phyloP scores from a whole-genome alignment of 805 yeast species.

The Ogataea paradorogensis region DNA sequence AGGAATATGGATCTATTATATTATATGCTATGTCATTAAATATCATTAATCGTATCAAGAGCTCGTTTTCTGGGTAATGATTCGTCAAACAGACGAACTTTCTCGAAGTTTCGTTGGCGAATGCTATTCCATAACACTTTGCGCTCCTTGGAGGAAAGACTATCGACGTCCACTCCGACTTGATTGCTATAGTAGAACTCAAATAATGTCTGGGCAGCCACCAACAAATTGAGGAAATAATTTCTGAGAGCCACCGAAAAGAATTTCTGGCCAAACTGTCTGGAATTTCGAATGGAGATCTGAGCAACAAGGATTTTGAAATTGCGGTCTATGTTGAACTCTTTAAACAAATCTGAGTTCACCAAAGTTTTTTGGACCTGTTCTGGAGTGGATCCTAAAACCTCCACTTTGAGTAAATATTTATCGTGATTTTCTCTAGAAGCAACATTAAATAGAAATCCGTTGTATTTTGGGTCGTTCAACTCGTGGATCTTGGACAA shows the following conservation, averaged over 20 bases:
- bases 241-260: slow-evolving; percentile 47
- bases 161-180: slow-evolving; percentile 24
- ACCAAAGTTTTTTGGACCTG: slow-evolving; percentile 37
- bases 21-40: not conserved
- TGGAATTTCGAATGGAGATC: slow-evolving; percentile 46
- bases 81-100: slow-evolving; percentile 37
- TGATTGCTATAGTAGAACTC: slow-evolving; percentile 41
- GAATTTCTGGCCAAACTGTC: slow-evolving; percentile 37
- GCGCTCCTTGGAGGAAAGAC: slow-evolving; percentile 40
- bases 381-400: slow-evolving; percentile 12
- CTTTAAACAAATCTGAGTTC: slow-evolving; percentile 44
- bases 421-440: slow-evolving; percentile 2
- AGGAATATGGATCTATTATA: not conserved
- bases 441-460: slow-evolving; percentile 17
- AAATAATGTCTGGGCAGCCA: slow-evolving; percentile 52
- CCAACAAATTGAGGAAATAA: slow-evolving; percentile 50
- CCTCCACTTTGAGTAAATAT: slow-evolving; percentile 3
- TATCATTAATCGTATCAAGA: not conserved
- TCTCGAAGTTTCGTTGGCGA: slow-evolving; percentile 47
- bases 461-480: slow-evolving; percentile 12
- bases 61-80: not conserved
- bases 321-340: slow-evolving; percentile 42
- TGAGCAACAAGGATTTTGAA: slow-evolving; percentile 49
- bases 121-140: slow-evolving; percentile 47
- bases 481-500: slow-evolving; percentile 19